Conservation (phyloP, 163 green algal genomes). For the Coccomyxa subellipsoidea region DNA sequence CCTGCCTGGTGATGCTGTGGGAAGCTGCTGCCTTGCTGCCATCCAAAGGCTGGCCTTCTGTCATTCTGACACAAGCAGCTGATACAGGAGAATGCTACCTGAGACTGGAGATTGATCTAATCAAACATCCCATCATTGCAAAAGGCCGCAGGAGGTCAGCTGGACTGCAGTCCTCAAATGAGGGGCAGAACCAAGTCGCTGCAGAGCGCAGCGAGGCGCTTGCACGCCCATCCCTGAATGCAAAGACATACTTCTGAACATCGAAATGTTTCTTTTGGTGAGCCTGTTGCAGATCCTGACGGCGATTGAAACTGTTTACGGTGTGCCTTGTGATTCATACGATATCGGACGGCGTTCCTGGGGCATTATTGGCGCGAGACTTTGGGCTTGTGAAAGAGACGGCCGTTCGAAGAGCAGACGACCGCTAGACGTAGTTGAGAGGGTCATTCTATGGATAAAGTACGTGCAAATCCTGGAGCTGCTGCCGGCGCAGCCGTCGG, state of each 20-base stretch:
- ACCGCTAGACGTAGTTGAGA: too few relatives aligned
- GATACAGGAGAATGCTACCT: too few relatives aligned
- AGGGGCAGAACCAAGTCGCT: not conserved
- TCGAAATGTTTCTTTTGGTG: not conserved
- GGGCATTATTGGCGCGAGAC: not conserved
- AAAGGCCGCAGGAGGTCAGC: not conserved
- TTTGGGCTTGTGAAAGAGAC: too few relatives aligned
- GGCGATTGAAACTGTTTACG: too few relatives aligned
- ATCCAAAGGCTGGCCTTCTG: not conserved
- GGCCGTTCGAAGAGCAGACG: too few relatives aligned
- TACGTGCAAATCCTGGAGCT: not conserved
- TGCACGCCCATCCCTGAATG: not conserved
- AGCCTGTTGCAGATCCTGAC: too few relatives aligned
- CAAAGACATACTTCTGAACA: not conserved
- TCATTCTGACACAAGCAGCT: not conserved
- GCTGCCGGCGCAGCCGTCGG: not conserved
- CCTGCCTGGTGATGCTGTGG: not conserved
- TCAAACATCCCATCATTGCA: too few relatives aligned
- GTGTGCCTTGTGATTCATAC: too few relatives aligned
- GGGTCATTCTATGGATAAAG: not conserved
- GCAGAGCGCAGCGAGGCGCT: not conserved
- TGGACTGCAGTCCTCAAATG: not conserved
- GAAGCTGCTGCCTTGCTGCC: not conserved
- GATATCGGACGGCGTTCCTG: not conserved
- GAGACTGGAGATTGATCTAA: too few relatives aligned